Percentiles rank a stretch among this genome's conserved stretches.
Evolutionary conservation across 2,329 filamentous ascomycete species (phyloP).

Genomic region (Trichoderma cornu-damae): DNA sequence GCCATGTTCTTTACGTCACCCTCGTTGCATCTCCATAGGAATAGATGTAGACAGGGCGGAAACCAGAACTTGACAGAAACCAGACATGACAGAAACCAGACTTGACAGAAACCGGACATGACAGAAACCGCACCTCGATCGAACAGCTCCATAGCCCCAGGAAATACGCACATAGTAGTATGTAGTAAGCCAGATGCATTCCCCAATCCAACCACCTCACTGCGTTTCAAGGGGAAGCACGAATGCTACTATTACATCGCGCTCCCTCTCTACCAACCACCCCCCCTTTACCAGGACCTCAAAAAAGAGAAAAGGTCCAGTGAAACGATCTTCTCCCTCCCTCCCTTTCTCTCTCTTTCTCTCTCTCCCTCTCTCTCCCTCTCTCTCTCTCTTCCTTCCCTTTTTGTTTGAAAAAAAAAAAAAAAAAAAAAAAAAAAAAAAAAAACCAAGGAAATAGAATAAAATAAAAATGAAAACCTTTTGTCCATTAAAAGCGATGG

Average conservation of each 20-base stretch:
- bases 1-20: no score
- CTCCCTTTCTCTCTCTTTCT: no score
- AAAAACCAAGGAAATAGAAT: neutral
- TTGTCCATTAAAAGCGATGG: neutral
- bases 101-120: neutral
- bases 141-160: conserved; percentile 1
- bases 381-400: no score
- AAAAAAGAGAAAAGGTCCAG: neutral
- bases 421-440: neutral
- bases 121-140: neutral
- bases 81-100: no score
- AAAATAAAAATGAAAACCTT: no score
- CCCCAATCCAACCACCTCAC: neutral
- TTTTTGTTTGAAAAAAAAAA: neutral
- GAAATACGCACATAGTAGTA: conserved; percentile 9
- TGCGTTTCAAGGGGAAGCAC: neutral
- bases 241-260: neutral
- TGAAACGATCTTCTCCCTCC: no score
- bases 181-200: neutral
- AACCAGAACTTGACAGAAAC: no score
- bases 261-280: neutral
- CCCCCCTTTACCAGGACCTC: no score
- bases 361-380: no score
- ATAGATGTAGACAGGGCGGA: no score
- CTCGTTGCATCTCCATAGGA: no score